Evolutionary conservation across 2,329 filamentous ascomycete genomes (phyloP), one percentile per base, ranked within the genome.

Genomic region (Pyricularia grisea): DNA sequence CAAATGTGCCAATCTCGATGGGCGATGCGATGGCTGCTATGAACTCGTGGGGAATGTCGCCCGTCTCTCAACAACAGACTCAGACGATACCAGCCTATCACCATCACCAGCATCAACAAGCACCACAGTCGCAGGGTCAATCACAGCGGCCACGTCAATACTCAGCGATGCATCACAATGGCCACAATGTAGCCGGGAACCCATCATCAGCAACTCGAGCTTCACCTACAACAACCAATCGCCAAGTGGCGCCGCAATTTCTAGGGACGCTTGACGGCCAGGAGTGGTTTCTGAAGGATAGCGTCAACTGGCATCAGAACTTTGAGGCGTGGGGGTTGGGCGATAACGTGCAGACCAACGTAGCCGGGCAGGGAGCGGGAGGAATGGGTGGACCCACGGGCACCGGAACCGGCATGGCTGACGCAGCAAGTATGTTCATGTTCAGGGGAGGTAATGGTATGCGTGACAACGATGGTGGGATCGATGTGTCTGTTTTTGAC

Each of bases 231-330:
- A 36, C 36, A 9, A 33, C 68, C 23, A 69, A 75, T 20, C 76
- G 75, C 64, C 74, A 76, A 14, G 69, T 74, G 4, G 73, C 75
- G 2, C 75, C 77, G 7, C 78, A 70, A 17, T 76, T 78, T 3
- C 66, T 76, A 7, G 81, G 79, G 64, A 77, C 77, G 6, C 77
- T 87, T 64, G 85, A 87, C 70, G 81, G 82, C 10, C 82, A 85
- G 70, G 84, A 87, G 58, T 88, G 84, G 84, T 85, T 87, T 72
- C 75, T 88, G 25, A 86, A 81, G 68, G 86, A 88, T 70, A 82
- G 85, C 23, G 84, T 83, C 30, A 84, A 81, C 70, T 87, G 85
- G 84, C 84, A 87, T 70, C 84, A 86, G 68, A 82, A 85, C 70
- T 88, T 87, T 73, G 81, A 86, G 68, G 76, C 80, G 2, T 88